phyloP scores from a whole-genome alignment of 106 monocot species.

The Dioscorea alata region DNA sequence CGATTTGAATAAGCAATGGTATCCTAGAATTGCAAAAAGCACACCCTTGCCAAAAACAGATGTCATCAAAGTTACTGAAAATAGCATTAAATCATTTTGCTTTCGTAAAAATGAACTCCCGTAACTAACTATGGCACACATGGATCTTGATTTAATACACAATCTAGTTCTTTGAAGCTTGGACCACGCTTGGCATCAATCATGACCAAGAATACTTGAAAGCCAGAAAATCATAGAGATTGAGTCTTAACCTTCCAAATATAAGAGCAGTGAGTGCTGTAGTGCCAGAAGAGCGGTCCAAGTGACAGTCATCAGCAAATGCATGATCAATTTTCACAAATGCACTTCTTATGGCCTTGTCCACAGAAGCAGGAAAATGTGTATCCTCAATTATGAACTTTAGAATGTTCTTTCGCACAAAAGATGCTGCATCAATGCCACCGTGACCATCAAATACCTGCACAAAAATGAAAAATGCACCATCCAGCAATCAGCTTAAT shows the following conservation, averaged over 20 bases:
- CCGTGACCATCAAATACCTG: conserved; percentile 94
- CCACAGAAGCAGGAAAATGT: conserved; percentile 42
- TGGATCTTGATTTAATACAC: too few species aligned
- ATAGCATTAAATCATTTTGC: too few species aligned
- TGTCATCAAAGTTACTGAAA: too few species aligned
- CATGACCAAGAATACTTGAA: too few species aligned
- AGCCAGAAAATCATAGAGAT: too few species aligned
- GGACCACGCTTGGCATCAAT: too few species aligned
- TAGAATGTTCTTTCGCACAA: conserved; percentile 52
- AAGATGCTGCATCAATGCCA: conserved; percentile 67
- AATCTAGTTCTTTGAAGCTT: too few species aligned
- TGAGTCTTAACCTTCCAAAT: conserved; percentile 52
- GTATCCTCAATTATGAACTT: conserved; percentile 55
- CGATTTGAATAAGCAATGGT: too few species aligned
- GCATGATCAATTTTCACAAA: conserved; percentile 66
- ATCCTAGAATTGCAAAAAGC: too few species aligned
- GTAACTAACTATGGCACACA: too few species aligned
- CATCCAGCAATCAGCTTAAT: background rate
- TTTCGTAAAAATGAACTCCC: too few species aligned
- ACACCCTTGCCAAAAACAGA: too few species aligned
- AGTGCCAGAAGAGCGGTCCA: conserved; percentile 65
- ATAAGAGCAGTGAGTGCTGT: conserved; percentile 61
- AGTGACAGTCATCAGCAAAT: conserved; percentile 44
- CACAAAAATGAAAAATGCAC: background rate
- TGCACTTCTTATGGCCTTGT: conserved; percentile 61